Percentiles rank a stretch among this genome's conserved stretches.
These are phyloP conservation scores for Daldinia grandis DNA, from an alignment of 495 filamentous ascomycete genomes.

Conservation along the genomic window DNA sequence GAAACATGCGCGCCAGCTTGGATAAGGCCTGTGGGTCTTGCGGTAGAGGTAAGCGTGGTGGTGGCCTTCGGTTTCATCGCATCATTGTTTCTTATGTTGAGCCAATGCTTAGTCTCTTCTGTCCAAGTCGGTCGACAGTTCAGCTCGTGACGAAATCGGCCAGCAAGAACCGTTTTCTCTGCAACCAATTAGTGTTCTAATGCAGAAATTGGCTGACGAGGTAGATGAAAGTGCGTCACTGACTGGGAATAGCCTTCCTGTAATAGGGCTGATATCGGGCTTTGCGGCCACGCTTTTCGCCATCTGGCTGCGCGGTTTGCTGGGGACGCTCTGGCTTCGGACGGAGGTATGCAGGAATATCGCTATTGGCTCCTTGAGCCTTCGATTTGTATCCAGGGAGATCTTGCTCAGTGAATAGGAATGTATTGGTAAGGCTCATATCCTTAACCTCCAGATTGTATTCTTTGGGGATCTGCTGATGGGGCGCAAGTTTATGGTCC, in stretches of 20 bases:
- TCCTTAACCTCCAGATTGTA: constrained; percentile 78
- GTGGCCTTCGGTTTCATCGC: constrained; percentile 69
- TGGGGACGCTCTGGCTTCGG: constrained; percentile 45
- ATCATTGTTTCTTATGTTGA: constrained; percentile 67
- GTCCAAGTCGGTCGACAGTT: constrained; percentile 80
- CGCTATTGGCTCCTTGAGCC: constrained; percentile 59
- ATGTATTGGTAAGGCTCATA: constrained; percentile 75
- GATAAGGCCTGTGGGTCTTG: constrained; percentile 51
- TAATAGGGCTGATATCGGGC: constrained; percentile 73
- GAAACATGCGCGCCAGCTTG: constrained; percentile 60
- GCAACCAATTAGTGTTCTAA: constrained; percentile 14
- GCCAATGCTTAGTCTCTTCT: constrained; percentile 70
- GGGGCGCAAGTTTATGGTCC: constrained; percentile 60
- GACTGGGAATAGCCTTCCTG: constrained; percentile 84
- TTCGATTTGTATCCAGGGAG: constrained; percentile 77
- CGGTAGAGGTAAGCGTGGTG: constrained; percentile 58
- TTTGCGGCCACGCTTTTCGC: constrained; percentile 58
- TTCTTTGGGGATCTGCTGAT: constrained; percentile 78
- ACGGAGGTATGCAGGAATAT: constrained; percentile 60
- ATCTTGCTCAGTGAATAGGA: constrained; percentile 90
- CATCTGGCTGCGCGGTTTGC: constrained; percentile 46
- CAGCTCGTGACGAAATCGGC: constrained; percentile 77
- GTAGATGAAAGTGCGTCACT: constrained; percentile 42
- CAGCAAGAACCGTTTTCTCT: constrained; percentile 85
- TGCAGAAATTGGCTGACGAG: neutral